phyloP scores from a whole-genome alignment of 1,139 yeast genomes.

The Maudiozyma humilis region DNA sequence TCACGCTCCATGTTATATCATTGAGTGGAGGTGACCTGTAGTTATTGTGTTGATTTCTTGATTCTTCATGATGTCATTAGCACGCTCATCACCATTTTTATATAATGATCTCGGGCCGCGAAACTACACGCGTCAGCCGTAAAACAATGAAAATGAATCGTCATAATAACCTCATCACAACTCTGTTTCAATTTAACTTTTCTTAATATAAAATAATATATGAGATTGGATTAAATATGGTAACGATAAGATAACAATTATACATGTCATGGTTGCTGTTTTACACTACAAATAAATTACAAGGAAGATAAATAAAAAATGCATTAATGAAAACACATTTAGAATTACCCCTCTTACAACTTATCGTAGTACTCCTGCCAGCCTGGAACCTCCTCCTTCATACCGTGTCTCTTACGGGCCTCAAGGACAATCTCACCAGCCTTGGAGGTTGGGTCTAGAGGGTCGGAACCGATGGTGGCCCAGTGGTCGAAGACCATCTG shows the following conservation, averaged over 20 bases:
- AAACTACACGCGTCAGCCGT: too few species aligned
- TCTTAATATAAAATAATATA: constrained; percentile 6
- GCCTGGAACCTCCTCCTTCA: constrained; percentile 96
- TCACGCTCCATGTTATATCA: constrained; percentile 12
- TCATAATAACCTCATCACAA: too few species aligned
- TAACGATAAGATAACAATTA: constrained; percentile 8
- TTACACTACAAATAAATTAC: constrained; percentile 17
- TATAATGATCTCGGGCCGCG: too few species aligned
- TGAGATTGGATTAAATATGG: constrained; percentile 7
- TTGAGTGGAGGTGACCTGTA: too few species aligned
- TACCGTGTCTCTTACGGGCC: constrained; percentile 95
- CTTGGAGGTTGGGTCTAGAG: constrained; percentile 84
- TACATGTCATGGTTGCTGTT: constrained; percentile 2
- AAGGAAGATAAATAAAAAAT: constrained; percentile 7
- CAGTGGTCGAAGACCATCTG: constrained; percentile 93
- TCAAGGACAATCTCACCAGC: constrained; percentile 88
- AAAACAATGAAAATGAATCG: too few species aligned
- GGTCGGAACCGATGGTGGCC: constrained; percentile 86
- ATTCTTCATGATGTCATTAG: not conserved
- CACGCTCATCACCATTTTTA: too few species aligned
- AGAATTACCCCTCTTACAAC: too few species aligned
- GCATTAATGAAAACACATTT: too few species aligned
- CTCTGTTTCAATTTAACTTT: constrained; percentile 1
- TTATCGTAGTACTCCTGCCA: constrained; percentile 99
- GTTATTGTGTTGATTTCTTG: not conserved